Evolutionary conservation across 768 basidiomycete genomes (phyloP), one percentile per base, ranked within the genome.

Genomic region (Lentinula guzmanii): DNA sequence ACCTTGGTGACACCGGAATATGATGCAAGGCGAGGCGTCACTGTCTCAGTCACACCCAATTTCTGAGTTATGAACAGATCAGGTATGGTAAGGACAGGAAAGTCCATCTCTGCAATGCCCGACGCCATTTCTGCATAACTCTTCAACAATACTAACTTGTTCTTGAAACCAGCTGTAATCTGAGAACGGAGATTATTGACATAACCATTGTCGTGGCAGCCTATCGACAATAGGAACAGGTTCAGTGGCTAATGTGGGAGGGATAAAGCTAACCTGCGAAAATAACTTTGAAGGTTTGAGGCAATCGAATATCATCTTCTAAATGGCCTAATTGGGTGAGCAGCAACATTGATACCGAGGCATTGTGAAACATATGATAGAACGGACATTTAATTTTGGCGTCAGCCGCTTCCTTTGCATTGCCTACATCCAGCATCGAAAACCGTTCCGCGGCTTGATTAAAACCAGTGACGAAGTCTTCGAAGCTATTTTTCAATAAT

Each of bases 331-430:
- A 60, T 70, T 68, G 66, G 75, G 74, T 65, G 74, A 70, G 65
- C 74, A 71, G 53, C 31, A 39, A n/a, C 5, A 24, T 53, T n/a
- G 50, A 53, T 28, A 56, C 24, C 55, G 34, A 31, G 31, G 34
- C 13, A 16, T 35, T 0, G 57, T 57, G 41, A 35, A 15, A 31
- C 5, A 48, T 16, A 21, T 43, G 18, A 16, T 45, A 72, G 71
- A 9, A 48, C 69, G 53, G 65, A 87, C 89, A 86, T 79, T 87
- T 88, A 69, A 90, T 82, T 73, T 90, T 90, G 48, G 84, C 80
- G 70, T 90, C 88, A 33, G 86, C 88, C 3, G 84, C 86, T 76
- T 90, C 89, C 73, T 90, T 90, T 54, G 78, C 83, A 62, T 74
- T 75, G 52, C 89, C 89, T 55, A 87, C 87, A 70, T 90, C 89